Evolutionary conservation across 228 moss, liverwort and hornwort species (phyloP), one percentile per base, ranked within the genome.

Genomic region (Sphagnum fallax): DNA sequence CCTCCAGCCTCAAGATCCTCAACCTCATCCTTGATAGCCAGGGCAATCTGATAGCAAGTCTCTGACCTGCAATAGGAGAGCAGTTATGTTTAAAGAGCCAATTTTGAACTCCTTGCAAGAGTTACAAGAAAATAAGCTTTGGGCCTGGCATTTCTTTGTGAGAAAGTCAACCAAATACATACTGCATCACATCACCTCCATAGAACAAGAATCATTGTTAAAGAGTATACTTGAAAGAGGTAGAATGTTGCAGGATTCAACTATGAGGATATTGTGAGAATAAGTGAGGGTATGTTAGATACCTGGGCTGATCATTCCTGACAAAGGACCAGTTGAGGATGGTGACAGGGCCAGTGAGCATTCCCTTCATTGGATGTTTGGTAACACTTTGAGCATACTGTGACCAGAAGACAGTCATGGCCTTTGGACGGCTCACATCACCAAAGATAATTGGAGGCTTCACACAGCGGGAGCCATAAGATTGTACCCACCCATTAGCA

Each of bases 281-380:
- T 32, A 32, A 32, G 32, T 32, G 32, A 32, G 32, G 32, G 32
- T 32, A 32, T 32, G 32, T 32, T 32, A 62, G 65, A 52, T 47
- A 78, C 74, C 78, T 79, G 11, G 95, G 79, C 83, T 95, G 95
- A 70, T 95, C 95, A 66, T 92, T 89, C 59, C 95, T 62, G 53
- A 95, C 95, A 15, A 95, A 95, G 59, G 95, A 95, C 95, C 95
- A 95, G 85, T 95, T 95, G 81, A 95, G 59, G 15, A 85, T 85
- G 4, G 88, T 89, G 9, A 89, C 88, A 13, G 88, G 88, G 18
- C 88, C 88, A 1, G 88, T 89, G 51, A 87, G 83, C 87, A 87
- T 87, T 15, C 87, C 83, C 71, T 87, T 87, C 87, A 87, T 87
- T 14, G 87, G 87, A 61, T 83, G 81, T 4, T 81, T 76, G 4